phyloP scores from a whole-genome alignment of 176 grass and related monocot species.

The Poa pratensis region DNA sequence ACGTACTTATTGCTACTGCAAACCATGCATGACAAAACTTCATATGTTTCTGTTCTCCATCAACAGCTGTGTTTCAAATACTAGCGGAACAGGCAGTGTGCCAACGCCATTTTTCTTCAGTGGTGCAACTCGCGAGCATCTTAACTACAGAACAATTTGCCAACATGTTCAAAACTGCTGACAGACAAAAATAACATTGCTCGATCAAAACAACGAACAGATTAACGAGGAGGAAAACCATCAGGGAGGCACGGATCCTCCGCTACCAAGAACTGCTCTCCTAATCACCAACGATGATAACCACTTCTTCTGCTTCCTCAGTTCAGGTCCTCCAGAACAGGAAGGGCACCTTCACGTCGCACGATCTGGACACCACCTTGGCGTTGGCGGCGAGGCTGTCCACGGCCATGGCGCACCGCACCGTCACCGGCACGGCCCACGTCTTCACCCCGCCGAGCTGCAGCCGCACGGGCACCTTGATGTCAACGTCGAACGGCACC shows the following conservation, averaged over 20 bases:
- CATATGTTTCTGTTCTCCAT: too few relatives aligned
- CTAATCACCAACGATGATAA: neutral
- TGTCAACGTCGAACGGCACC: conserved; percentile 61
- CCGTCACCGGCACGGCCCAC: conserved; percentile 58
- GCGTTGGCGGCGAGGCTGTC: conserved; percentile 54
- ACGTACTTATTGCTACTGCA: neutral
- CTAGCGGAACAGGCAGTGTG: too few relatives aligned
- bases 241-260: neutral
- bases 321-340: conserved; percentile 41
- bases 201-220: conserved; percentile 28
- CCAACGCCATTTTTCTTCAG: too few relatives aligned
- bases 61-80: too few relatives aligned
- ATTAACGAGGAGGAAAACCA: neutral
- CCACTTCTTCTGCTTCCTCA: neutral
- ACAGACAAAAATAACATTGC: neutral
- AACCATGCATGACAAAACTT: neutral
- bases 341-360: conserved; percentile 43
- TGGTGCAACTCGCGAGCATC: too few relatives aligned
- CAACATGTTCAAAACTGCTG: too few relatives aligned
- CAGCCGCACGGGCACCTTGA: conserved; percentile 63
- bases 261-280: neutral
- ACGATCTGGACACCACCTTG: conserved; percentile 58
- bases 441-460: conserved; percentile 55
- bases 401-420: conserved; percentile 55
- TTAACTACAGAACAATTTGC: too few relatives aligned